Conservation (phyloP, 305 asterid species). For the Striga hermonthica region DNA sequence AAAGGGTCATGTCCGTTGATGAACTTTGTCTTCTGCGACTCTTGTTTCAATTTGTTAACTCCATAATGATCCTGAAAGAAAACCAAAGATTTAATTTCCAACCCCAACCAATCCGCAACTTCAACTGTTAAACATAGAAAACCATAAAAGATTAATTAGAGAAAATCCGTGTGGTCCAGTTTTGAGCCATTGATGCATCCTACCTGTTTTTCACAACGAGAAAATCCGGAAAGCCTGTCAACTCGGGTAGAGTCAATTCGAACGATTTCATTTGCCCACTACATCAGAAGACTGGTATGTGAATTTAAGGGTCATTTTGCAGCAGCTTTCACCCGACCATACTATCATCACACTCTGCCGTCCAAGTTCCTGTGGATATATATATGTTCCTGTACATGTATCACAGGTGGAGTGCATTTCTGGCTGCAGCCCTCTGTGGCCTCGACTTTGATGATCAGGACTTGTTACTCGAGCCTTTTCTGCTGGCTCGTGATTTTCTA, state of each 20-base stretch:
- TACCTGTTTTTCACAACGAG: conserved; percentile 87
- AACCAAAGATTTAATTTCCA: conserved; percentile 21
- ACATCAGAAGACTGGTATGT: conserved; percentile 66
- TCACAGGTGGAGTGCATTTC: conserved; percentile 87
- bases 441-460: conserved; percentile 55
- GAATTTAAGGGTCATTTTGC: conserved; percentile 76
- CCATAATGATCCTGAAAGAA: conserved; percentile 84
- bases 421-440: conserved; percentile 99
- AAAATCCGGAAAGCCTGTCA: conserved; percentile 83
- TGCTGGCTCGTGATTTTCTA: no score
- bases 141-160: no score
- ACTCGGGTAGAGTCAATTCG: conserved; percentile 77
- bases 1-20: conserved; percentile 63
- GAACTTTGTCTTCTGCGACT: conserved; percentile 61
- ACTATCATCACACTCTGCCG: conserved; percentile 60
- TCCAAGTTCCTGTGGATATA: conserved; percentile 67
- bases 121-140: neutral
- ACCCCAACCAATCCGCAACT: conserved; percentile 22
- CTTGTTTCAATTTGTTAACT: conserved; percentile 62
- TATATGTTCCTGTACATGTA: conserved; percentile 80
- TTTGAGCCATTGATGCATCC: conserved; percentile 69
- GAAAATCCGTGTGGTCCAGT: conserved; percentile 89
- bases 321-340: conserved; percentile 93
- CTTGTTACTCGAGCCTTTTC: conserved; percentile 54
- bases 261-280: conserved; percentile 63